A percentile compares a stretch with the other conserved stretches of the same genome.
Evolutionary conservation across 306 rosid species (phyloP).

Genomic region (Pyrus communis): DNA sequence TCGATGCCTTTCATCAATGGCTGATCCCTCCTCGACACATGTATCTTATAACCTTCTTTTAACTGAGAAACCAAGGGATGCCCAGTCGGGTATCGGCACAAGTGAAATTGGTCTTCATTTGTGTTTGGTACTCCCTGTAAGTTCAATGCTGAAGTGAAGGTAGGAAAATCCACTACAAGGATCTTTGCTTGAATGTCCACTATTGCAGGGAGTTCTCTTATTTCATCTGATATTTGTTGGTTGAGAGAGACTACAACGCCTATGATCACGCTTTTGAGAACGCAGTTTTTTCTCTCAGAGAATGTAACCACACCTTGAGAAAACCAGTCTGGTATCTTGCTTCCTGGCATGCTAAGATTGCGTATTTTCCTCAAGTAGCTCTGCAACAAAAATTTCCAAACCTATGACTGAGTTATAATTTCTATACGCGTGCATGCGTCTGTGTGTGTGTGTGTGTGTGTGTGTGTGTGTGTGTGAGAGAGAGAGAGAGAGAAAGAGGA

Average conservation of each 20-base stretch:
- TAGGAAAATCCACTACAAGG: constrained; percentile 21
- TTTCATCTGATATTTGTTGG: constrained; percentile 17
- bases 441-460: too few relatives aligned
- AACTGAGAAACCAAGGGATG: constrained; percentile 22
- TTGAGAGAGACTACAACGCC: constrained; percentile 43
- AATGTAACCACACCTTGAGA: constrained; percentile 30
- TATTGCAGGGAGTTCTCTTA: constrained; percentile 11
- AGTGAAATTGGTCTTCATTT: constrained; percentile 38
- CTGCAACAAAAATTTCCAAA: constrained; percentile 21
- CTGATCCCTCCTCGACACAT: constrained; percentile 23
- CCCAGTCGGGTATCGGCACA: constrained; percentile 31
- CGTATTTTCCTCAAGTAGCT: constrained; percentile 40
- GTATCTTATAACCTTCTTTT: constrained; percentile 33
- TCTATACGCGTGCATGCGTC: too few relatives aligned
- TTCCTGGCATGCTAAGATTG: constrained; percentile 58
- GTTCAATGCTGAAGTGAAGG: constrained; percentile 12
- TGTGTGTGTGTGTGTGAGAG: too few relatives aligned
- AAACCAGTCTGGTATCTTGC: constrained; percentile 52
- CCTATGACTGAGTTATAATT: neutral
- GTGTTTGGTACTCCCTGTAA: constrained; percentile 43
- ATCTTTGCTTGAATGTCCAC: constrained; percentile 37
- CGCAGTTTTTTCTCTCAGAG: constrained; percentile 30
- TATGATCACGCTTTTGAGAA: constrained; percentile 31
- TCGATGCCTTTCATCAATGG: constrained; percentile 36
- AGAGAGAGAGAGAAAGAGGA: neutral